Percentiles rank a stretch among this genome's conserved stretches.
phyloP scores from a whole-genome alignment of 2,329 filamentous ascomycete species.

The Talaromyces amestolkiae region DNA sequence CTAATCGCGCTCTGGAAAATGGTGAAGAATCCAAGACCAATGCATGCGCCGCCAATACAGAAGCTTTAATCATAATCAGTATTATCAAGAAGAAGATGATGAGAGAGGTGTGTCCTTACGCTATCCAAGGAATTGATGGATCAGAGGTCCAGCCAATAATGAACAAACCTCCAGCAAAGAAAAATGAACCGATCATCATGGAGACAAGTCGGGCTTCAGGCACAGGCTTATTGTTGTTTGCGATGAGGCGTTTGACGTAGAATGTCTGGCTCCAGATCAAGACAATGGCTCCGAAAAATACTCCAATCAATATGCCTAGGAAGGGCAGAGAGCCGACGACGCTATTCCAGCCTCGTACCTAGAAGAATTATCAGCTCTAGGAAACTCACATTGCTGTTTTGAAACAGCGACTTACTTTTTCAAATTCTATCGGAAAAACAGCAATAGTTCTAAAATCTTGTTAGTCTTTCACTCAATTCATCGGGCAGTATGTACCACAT shows the following conservation, averaged over 20 bases:
- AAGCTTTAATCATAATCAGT: background rate
- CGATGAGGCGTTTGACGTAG: conserved; percentile 34
- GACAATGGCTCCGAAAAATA: conserved; percentile 37
- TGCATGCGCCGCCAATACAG: conserved; percentile 6
- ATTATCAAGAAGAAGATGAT: too few species aligned
- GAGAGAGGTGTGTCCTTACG: background rate
- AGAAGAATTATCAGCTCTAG: background rate
- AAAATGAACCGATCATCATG: conserved; percentile 22
- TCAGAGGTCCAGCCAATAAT: conserved; percentile 14
- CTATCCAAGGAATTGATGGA: conserved; percentile 5
- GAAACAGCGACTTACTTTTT: conserved; percentile 34
- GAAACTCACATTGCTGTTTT: background rate
- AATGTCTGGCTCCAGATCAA: conserved; percentile 40
- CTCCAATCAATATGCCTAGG: conserved; percentile 43
- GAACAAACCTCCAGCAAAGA: conserved; percentile 15
- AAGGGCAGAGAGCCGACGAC: conserved; percentile 43
- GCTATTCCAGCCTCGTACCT: conserved; percentile 36
- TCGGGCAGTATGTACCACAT: conserved; percentile 40
- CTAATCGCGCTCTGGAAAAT: conserved; percentile 8
- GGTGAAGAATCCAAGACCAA: conserved; percentile 10
- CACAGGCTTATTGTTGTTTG: conserved; percentile 28
- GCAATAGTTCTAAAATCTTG: background rate
- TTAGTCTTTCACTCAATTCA: background rate
- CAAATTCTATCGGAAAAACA: conserved; percentile 3
- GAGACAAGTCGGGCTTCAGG: conserved; percentile 32